Conservation (phyloP, 208 protist genomes). For the Porcisia deanei region DNA sequence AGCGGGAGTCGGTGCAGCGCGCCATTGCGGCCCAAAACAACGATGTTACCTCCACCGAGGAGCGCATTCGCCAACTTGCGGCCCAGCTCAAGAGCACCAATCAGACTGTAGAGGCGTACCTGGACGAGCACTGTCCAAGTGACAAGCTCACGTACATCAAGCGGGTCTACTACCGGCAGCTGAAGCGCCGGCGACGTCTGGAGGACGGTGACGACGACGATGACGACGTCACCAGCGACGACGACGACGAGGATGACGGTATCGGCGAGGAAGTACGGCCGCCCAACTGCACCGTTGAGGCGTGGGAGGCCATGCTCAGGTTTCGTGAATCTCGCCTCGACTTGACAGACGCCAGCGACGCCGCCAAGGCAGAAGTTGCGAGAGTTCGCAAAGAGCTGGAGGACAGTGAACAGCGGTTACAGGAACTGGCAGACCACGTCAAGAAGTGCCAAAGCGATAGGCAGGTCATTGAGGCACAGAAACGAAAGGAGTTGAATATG, state of each 20-base stretch:
- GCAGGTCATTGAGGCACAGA: conserved; percentile 90
- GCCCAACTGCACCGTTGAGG: conserved; percentile 72
- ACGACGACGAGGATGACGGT: conserved; percentile 89
- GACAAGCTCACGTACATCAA: conserved; percentile 81
- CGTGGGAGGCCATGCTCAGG: conserved; percentile 88
- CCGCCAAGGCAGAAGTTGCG: conserved; percentile 51
- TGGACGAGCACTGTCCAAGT: conserved; percentile 70
- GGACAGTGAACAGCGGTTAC: conserved; percentile 52
- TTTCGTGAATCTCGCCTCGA: conserved; percentile 93
- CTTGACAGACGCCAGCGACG: conserved; percentile 80
- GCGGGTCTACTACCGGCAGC: conserved; percentile 92
- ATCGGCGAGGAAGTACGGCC: conserved; percentile 93
- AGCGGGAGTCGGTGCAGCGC: conserved; percentile 63
- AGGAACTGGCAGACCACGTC: conserved; percentile 63
- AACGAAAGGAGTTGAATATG: conserved; percentile 95
- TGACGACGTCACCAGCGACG: conserved; percentile 86
- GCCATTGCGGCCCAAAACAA: conserved; percentile 70
- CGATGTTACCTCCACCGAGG: conserved; percentile 41
- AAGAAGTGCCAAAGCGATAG: conserved; percentile 84
- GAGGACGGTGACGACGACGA: conserved; percentile 78
- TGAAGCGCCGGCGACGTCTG: conserved; percentile 83
- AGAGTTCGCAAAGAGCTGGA: conserved; percentile 41
- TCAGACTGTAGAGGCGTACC: conserved; percentile 81
- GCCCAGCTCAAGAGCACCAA: conserved; percentile 75
- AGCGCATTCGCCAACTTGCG: conserved; percentile 61